Base-by-base conservation (phyloP, 108 stramenopile genomes). In the Cyclostephanos invisitatus region DNA sequence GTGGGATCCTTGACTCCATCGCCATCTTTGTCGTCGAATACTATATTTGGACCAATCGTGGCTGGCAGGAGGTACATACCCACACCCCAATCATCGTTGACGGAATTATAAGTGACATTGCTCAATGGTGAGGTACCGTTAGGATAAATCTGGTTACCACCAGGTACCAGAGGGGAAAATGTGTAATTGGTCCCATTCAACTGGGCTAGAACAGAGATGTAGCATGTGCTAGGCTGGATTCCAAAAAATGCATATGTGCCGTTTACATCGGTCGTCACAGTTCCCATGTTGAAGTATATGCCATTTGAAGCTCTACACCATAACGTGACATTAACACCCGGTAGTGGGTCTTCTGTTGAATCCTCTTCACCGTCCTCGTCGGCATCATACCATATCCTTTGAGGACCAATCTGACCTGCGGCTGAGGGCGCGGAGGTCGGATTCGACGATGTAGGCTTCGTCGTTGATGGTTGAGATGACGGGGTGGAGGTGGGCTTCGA, bases 341-440 rank as follows among this genome's bases (percentile, higher is more conserved):
- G 54, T 15, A 64, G 20, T 15, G 70, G 70, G 15, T 27, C 20
- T 54, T 80, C 78, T 51, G 56, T 68, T 42, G 64, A 49, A 32
- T 80, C 78, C 40, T 73, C 53, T 3, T 64, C 7, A 50, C 78
- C 78, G 60, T 80, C 73, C 28, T 68, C 72, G 57, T 80, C 68
- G 0, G 5, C 28, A 35, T 80, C 78, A 32, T 64, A 29, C 35
- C 68, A 80, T 29, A 80, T 63, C 9, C 37, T 20, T 32, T 68
- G 64, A 10, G 78, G 77, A 7, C 77, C 78, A 59, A 80, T 49
- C 5, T 42, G 36, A 54, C 53, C 53, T 4, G 25, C 24, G 53
- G 53, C 53, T 6, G 65, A 51, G 22, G 65, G 65, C 6, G 65
- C 48, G 53, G 50, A 67, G 50, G 49, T 67, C 5, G 65, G 65